Percentiles rank a stretch among this genome's conserved stretches.
phyloP scores from a whole-genome alignment of 495 filamentous ascomycete species.

The Trichocladium antarcticum region DNA sequence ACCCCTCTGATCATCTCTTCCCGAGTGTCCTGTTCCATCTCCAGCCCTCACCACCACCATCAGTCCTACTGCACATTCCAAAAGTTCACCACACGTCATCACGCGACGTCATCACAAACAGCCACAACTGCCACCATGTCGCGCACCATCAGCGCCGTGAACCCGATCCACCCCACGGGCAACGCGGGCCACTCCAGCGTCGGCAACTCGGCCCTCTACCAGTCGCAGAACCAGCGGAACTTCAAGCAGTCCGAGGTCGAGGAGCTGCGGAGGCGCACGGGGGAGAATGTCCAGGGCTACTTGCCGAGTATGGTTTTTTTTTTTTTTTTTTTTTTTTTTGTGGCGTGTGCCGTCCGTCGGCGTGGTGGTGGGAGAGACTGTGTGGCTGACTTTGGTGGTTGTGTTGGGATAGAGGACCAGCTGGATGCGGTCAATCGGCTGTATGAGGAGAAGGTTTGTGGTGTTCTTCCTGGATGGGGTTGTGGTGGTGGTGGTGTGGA shows the following conservation, averaged over 20 bases:
- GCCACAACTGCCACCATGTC: too few species aligned
- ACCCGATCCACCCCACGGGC: too few species aligned
- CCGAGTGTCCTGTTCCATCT: background rate
- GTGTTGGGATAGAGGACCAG: slow-evolving; percentile 13
- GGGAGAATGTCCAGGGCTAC: slow-evolving; percentile 20
- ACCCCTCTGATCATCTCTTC: too few species aligned
- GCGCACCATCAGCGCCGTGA: too few species aligned
- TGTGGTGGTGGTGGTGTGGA: too few species aligned
- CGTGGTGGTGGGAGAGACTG: too few species aligned
- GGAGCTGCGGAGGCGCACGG: slow-evolving; percentile 8
- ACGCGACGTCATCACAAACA: too few species aligned
- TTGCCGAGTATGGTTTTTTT: slow-evolving; percentile 10
- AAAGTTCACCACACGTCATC: too few species aligned
- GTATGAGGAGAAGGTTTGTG: slow-evolving; percentile 4
- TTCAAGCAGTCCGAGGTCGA: slow-evolving; percentile 12
- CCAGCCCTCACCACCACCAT: background rate
- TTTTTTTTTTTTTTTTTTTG: background rate
- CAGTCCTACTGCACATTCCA: background rate
- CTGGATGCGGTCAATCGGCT: slow-evolving; percentile 9
- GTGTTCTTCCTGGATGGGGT: background rate
- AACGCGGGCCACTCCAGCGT: slow-evolving; percentile 16
- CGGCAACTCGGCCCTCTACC: slow-evolving; percentile 14
- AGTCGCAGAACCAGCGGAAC: slow-evolving; percentile 15
- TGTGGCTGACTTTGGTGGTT: background rate
- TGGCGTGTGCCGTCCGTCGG: too few species aligned